These are phyloP conservation scores for Corylus americana DNA, from an alignment of 306 rosid genomes.

Conservation along the genomic window DNA sequence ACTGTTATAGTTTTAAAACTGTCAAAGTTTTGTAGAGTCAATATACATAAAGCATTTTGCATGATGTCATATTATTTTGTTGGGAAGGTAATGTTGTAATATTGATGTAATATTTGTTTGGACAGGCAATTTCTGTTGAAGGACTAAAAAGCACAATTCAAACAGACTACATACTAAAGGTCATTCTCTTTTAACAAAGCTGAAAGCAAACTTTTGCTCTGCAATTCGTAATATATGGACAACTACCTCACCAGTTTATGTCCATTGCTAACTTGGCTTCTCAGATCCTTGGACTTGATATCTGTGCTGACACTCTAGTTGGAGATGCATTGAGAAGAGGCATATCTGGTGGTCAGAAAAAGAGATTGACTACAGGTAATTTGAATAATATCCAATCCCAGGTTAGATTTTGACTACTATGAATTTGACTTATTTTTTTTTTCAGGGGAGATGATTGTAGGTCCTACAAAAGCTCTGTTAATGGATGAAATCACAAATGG, in stretches of 20 bases:
- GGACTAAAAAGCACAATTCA: conserved; percentile 44
- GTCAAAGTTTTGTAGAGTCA: not conserved
- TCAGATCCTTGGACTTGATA: conserved; percentile 54
- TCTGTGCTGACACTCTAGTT: conserved; percentile 45
- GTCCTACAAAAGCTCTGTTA: conserved; percentile 36
- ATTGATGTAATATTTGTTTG: not conserved
- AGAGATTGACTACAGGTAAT: conserved; percentile 52
- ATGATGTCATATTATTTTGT: not conserved
- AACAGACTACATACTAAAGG: conserved; percentile 56
- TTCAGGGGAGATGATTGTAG: conserved; percentile 52
- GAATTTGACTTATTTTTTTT: not conserved
- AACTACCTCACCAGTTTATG: not conserved
- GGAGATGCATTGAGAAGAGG: conserved; percentile 52
- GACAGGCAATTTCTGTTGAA: conserved; percentile 40
- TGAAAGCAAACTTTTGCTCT: not conserved
- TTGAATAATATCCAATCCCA: not conserved
- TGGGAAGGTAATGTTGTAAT: not conserved
- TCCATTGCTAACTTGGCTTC: not conserved
- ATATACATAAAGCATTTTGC: not conserved
- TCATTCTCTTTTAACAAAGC: conserved; percentile 8
- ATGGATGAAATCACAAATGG: conserved; percentile 17
- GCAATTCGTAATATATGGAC: not conserved
- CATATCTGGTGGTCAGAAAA: conserved; percentile 49
- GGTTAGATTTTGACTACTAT: too few species aligned
- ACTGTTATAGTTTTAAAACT: not conserved